These are phyloP conservation scores for Halenospora varia DNA, from an alignment of 495 filamentous ascomycete species.

Conservation along the genomic window DNA sequence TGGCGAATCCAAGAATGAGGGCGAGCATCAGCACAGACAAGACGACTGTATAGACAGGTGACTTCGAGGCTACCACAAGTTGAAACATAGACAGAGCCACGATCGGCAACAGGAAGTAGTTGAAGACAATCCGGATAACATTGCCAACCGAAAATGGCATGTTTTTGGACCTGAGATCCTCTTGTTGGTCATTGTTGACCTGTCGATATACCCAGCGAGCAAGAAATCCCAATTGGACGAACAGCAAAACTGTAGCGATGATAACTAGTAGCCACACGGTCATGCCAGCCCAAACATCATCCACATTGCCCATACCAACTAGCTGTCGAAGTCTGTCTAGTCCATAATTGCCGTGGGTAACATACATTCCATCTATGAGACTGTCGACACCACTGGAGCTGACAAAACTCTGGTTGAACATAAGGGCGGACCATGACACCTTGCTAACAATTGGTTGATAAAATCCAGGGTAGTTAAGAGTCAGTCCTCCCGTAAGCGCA, in stretches of 20 bases:
- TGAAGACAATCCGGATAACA: slow-evolving; percentile 82
- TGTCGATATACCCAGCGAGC: slow-evolving; percentile 69
- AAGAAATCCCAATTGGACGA: slow-evolving; percentile 74
- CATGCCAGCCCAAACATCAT: slow-evolving; percentile 93
- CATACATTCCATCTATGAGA: slow-evolving; percentile 82
- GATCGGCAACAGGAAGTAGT: slow-evolving; percentile 85
- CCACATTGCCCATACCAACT: slow-evolving; percentile 69
- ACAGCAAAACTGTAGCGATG: slow-evolving; percentile 58
- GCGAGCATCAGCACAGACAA: slow-evolving; percentile 71
- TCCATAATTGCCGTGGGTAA: slow-evolving; percentile 65
- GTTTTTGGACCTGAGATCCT: slow-evolving; percentile 87
- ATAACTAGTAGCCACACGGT: slow-evolving; percentile 80
- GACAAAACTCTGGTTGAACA: slow-evolving; percentile 92
- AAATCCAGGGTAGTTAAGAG: slow-evolving; percentile 87
- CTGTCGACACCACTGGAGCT: slow-evolving; percentile 59
- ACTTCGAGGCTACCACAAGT: slow-evolving; percentile 66
- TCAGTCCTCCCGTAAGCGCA: slow-evolving; percentile 79
- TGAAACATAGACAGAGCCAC: slow-evolving; percentile 87
- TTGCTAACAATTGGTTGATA: slow-evolving; percentile 89
- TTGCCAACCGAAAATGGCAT: slow-evolving; percentile 89
- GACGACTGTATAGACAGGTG: slow-evolving; percentile 64
- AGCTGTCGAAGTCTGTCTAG: slow-evolving; percentile 74
- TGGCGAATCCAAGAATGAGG: slow-evolving; percentile 63
- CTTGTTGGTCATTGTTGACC: slow-evolving; percentile 66
- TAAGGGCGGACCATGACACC: slow-evolving; percentile 78